Base-by-base conservation (phyloP, 768 basidiomycete genomes). In the Russula abietina region DNA sequence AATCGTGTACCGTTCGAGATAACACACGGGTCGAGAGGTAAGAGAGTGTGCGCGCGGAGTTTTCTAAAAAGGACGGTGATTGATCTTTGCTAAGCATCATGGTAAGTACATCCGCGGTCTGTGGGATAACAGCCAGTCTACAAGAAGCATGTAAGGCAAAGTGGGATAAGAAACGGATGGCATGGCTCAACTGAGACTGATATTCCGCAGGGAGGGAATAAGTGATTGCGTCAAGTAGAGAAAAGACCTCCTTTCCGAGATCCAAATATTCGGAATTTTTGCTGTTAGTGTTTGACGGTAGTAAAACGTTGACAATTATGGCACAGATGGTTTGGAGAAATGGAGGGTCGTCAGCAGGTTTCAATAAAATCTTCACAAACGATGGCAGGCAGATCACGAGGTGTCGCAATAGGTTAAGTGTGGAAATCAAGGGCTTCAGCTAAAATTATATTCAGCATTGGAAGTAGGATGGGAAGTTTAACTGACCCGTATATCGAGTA, bases 1-100 rank as follows among this genome's bases (percentile, higher is more conserved):
- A 28, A 54, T 74, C 85, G 64, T 68, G 86, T 84, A 78, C 39
- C 81, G 81, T 22, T 82, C 81, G 45, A 88, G 70, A 57, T 83
- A 71, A 19, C 62, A 43, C 36, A 63, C 62, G 62, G 22, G 30
- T 54, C 12, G 80, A 70, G 30, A 91, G 73, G 16, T 86, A 65
- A n/a, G 81, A 79, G 19, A 78, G 72, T 43, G 77, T 75, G 14
- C 78, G 76, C 52, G 74, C 49, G 22, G 60, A 67, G 22, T 32
- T 32, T 36, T 64, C 71, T 9, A 88, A 70, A 30, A 89, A 70
- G 76, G 80, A 80, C 5, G 69, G 62, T 2, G 86, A 82, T 56
- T 85, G 86, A 26, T 74, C 72, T 6, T 75, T 66, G 62, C 82
- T 74, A 17, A 90, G 73, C 26, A 91, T 72, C 16, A 71, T 75